Evolutionary conservation across 257 asterid genomes (phyloP).

Genomic region (Ehretia macrophylla): DNA sequence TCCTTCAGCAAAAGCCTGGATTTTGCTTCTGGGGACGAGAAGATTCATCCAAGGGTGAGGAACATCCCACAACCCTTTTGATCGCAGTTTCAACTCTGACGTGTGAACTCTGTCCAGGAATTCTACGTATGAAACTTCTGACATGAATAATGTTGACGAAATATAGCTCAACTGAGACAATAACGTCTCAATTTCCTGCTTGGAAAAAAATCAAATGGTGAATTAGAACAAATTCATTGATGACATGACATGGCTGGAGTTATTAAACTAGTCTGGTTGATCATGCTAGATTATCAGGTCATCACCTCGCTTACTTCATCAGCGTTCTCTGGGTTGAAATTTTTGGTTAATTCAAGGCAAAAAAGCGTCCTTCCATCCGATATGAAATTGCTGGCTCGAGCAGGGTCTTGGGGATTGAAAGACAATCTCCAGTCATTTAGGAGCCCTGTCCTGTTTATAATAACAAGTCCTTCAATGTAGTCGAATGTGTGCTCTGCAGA

Average conservation of each 20-base stretch:
- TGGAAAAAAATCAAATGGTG: not conserved
- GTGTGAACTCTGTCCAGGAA: slow-evolving; percentile 87
- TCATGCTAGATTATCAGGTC: not conserved
- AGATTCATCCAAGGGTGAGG: slow-evolving; percentile 97
- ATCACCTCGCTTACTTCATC: slow-evolving; percentile 39
- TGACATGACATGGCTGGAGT: not conserved
- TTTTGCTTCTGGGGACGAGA: slow-evolving; percentile 70
- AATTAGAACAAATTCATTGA: not conserved
- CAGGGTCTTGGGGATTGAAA: slow-evolving; percentile 62
- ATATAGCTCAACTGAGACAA: slow-evolving; percentile 68
- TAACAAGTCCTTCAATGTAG: slow-evolving; percentile 83
- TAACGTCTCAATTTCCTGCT: slow-evolving; percentile 66
- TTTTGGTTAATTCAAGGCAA: slow-evolving; percentile 76
- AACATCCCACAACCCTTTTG: slow-evolving; percentile 81
- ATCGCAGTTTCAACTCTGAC: slow-evolving; percentile 55
- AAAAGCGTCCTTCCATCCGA: slow-evolving; percentile 74
- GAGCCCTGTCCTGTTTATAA: slow-evolving; percentile 60
- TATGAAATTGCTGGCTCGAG: slow-evolving; percentile 51
- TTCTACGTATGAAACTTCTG: slow-evolving; percentile 65
- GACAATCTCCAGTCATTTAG: slow-evolving; percentile 75
- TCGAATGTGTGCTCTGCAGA: slow-evolving; percentile 61
- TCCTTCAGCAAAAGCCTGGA: slow-evolving; percentile 49
- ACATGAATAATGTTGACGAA: slow-evolving; percentile 65
- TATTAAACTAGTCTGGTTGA: not conserved
- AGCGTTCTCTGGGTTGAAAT: slow-evolving; percentile 46